A percentile compares a stretch with the other conserved stretches of the same genome.
Conservation (phyloP, 176 grass and related monocot species). For the Eragrostis curvula region DNA sequence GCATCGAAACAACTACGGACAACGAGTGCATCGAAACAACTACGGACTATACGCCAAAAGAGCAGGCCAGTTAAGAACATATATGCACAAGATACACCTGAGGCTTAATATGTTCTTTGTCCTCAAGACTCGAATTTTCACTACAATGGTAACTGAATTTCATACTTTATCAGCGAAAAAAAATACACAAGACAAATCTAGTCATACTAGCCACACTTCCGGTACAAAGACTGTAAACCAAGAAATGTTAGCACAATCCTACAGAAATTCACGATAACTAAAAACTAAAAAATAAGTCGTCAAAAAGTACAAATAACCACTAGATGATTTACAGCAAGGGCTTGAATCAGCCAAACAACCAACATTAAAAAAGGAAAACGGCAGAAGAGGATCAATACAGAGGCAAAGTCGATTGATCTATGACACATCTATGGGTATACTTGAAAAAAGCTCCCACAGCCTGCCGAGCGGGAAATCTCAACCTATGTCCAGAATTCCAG, state of each 20-base stretch:
- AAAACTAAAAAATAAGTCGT: background rate
- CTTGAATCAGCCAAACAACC: conserved; percentile 2
- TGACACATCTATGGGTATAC: conserved; percentile 29
- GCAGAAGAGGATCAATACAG: background rate
- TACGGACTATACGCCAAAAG: no score
- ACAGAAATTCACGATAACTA: background rate
- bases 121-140: no score
- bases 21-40: no score
- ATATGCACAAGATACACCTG: no score
- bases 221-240: background rate
- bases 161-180: no score
- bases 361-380: background rate
- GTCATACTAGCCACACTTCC: background rate
- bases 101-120: background rate
- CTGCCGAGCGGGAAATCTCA: background rate
- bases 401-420: conserved; percentile 6
- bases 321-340: conserved; percentile 27
- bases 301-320: background rate
- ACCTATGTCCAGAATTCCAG: background rate
- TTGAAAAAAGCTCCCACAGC: background rate
- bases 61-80: no score
- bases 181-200: background rate
- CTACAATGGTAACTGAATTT: no score
- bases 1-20: no score
- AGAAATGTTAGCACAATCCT: background rate